Conservation (phyloP, 495 filamentous ascomycete genomes). For the Xylaria palmicola region DNA sequence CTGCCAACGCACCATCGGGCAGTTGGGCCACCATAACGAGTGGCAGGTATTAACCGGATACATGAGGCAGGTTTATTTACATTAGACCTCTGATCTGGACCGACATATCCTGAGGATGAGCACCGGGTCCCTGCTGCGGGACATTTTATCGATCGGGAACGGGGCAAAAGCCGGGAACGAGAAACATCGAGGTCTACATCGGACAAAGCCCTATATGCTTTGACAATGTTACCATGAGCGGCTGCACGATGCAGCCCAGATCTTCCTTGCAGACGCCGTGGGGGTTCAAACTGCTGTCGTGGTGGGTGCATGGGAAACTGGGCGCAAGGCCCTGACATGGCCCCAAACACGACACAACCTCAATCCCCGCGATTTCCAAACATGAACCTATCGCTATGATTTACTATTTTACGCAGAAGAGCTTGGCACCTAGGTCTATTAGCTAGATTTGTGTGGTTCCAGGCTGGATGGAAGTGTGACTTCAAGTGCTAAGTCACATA, state of each 20-base stretch:
- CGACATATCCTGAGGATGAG: background rate
- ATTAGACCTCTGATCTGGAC: background rate
- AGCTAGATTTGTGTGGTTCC: too few species aligned
- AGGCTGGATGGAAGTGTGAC: too few species aligned
- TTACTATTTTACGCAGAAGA: too few species aligned
- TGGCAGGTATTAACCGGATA: background rate
- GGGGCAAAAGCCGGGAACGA: background rate
- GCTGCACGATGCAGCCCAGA: conserved; percentile 1
- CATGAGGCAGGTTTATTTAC: conserved; percentile 1
- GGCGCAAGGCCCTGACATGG: too few species aligned
- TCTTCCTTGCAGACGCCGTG: conserved; percentile 9
- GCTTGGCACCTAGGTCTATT: too few species aligned
- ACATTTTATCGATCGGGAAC: background rate
- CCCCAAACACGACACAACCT: too few species aligned
- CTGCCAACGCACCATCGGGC: conserved; percentile 38
- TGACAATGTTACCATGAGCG: background rate
- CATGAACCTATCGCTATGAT: too few species aligned
- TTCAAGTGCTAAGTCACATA: too few species aligned
- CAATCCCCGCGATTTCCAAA: too few species aligned
- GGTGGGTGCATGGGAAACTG: too few species aligned
- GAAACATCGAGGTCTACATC: background rate
- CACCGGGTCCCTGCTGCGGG: background rate
- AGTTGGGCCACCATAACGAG: conserved; percentile 42
- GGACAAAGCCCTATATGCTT: background rate
- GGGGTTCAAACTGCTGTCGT: background rate